Evolutionary conservation across 2,329 filamentous ascomycete species (phyloP), one percentile per base, ranked within the genome.

Genomic region (Ophiostoma ulmi): DNA sequence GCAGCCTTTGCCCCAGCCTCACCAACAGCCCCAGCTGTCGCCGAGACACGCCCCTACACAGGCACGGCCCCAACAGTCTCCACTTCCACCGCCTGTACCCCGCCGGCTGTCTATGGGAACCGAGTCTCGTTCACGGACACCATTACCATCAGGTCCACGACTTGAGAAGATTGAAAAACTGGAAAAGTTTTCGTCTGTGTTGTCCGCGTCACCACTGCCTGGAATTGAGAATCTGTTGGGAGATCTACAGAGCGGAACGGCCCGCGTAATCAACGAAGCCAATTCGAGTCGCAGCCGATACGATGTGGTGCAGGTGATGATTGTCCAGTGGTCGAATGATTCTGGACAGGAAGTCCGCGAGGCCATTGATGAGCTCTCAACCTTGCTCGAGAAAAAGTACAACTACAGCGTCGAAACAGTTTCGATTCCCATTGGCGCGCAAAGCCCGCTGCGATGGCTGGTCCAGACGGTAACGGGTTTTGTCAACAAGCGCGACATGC

Each of bases 261-360:
- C 83, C 8, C 81, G 80, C 67, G 83, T 86, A 70, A 78, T 87
- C 38, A 73, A 73, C 69, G 71, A 41, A 13, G 81, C 83, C 17
- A 84, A 82, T 8, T 80, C 84, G 3, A 80, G 80, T 69, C 83
- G 85, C 63, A 83, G 82, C 72, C 84, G 86, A 14, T 88, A 88
- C 74, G 83, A 79, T 61, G 79, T 79, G n/a, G 85, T 83, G 2
- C 81, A 84, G 69, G 85, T 78, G 1, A 80, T 87, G n/a, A 75
- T 88, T n/a, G 77, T 87, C 5, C 80, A 82, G 70, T 88, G 86
- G 86, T 81, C 86, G 71, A 84, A 86, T 55, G 86, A 88, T 68
- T 80, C 83, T 14, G 81, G 85, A 14, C 69, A 72, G 1, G 76
- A 75, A 10, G 82, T 84, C 13, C 78, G 79, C 36, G 77, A 75